These are phyloP conservation scores for Suhomyces terraborum DNA, from an alignment of 1,139 yeast genomes.

Conservation along the genomic window DNA sequence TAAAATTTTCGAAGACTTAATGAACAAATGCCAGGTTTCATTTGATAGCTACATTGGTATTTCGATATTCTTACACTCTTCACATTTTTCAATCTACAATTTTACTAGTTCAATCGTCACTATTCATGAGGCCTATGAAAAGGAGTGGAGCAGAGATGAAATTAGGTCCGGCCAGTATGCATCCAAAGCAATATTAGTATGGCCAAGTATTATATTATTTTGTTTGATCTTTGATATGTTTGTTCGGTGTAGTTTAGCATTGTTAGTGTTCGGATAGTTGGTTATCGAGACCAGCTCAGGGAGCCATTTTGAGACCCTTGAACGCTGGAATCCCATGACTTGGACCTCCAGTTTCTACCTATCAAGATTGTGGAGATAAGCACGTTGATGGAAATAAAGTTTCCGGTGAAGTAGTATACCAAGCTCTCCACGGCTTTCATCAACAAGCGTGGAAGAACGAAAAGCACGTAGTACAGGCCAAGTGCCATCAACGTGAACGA, in stretches of 20 bases:
- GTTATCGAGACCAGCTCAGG: constrained; percentile 6
- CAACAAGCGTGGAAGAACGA: constrained; percentile 21
- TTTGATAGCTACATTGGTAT: too few relatives aligned
- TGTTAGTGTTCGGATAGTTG: too few relatives aligned
- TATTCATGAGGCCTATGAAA: constrained; percentile 4
- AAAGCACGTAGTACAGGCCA: constrained; percentile 22
- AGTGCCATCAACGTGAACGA: constrained; percentile 20
- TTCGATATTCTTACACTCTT: too few relatives aligned
- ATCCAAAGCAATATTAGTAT: not conserved
- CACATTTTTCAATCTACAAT: too few relatives aligned
- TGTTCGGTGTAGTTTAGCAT: too few relatives aligned
- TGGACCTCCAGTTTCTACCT: constrained; percentile 9
- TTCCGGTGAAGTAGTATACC: constrained; percentile 22
- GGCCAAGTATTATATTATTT: too few relatives aligned
- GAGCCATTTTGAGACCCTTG: not conserved
- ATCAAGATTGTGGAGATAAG: constrained; percentile 13
- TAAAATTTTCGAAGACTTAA: too few relatives aligned
- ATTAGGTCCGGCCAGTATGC: constrained; percentile 1
- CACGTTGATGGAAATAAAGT: constrained; percentile 16
- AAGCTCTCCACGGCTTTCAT: constrained; percentile 18
- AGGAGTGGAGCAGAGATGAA: not conserved
- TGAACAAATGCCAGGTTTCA: too few relatives aligned
- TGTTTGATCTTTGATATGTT: too few relatives aligned
- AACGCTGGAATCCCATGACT: constrained; percentile 3
- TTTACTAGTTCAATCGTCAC: not conserved